Conservation (phyloP, 495 filamentous ascomycete genomes). For the Cercophora sp. region DNA sequence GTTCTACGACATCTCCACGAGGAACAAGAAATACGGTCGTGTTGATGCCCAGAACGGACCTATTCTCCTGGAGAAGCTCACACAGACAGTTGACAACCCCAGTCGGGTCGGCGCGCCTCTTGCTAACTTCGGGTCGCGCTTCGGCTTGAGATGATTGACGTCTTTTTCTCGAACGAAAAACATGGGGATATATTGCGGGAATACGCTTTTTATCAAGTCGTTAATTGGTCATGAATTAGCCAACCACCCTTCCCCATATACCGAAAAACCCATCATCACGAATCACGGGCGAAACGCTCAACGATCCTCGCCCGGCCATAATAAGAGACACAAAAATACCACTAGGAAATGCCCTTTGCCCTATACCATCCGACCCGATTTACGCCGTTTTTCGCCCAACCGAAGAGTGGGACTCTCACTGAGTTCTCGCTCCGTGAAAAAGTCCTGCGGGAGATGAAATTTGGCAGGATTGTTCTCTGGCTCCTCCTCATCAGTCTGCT, state of each 20-base stretch:
- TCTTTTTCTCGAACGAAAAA: too few species aligned
- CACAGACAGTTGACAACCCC: constrained; percentile 57
- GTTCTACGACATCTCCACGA: constrained; percentile 81
- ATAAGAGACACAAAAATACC: too few species aligned
- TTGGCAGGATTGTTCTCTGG: too few species aligned
- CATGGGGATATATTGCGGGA: too few species aligned
- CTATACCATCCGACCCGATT: too few species aligned
- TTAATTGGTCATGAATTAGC: constrained; percentile 15
- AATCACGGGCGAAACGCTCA: constrained; percentile 4
- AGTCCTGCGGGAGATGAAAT: too few species aligned
- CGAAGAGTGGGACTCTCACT: not conserved
- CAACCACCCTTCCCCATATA: not conserved
- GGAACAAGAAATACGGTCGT: constrained; percentile 88
- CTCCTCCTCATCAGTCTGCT: too few species aligned
- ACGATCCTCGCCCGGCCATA: constrained; percentile 2
- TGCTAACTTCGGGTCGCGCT: constrained; percentile 62
- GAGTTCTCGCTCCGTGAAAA: too few species aligned
- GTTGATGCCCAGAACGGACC: constrained; percentile 90
- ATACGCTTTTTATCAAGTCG: constrained; percentile 8
- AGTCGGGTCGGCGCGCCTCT: constrained; percentile 56
- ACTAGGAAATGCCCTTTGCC: too few species aligned
- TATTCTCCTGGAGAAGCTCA: constrained; percentile 82
- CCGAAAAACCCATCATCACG: not conserved
- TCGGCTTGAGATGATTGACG: constrained; percentile 66
- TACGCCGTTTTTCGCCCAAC: not conserved